Evolutionary conservation across 163 green algal species (phyloP), one percentile per base, ranked within the genome.

Genomic region (Trebouxiophyceae sp.): DNA sequence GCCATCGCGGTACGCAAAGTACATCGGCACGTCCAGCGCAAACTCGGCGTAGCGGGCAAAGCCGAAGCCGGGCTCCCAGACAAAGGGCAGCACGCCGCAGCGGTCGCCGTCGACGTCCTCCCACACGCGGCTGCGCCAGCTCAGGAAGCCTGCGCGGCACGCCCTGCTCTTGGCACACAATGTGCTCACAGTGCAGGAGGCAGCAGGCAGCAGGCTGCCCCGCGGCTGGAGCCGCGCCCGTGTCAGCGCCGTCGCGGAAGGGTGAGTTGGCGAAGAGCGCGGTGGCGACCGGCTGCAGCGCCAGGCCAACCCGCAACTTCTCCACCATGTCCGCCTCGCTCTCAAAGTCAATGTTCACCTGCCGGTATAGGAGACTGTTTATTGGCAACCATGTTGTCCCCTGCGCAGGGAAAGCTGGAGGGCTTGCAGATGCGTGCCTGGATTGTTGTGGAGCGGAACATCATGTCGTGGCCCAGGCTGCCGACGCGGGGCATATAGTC

Each of bases 341-440:
- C 69, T 95, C 86, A 79, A 95, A 99, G 79, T 99, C 93, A 47
- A 99, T 79, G 81, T 99, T 99, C 16, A 98, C 89, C 85, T 95
- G 84, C 60, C 39, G n/a, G n/a, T n/a, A n/a, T n/a, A n/a, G n/a
- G n/a, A n/a, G n/a, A n/a, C n/a, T n/a, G n/a, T n/a, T n/a, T n/a
- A n/a, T n/a, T n/a, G n/a, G n/a, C n/a, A n/a, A n/a, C n/a, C n/a
- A n/a, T n/a, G n/a, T n/a, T n/a, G n/a, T n/a, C n/a, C n/a, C n/a
- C n/a, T n/a, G n/a, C n/a, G n/a, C n/a, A n/a, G n/a, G n/a, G n/a
- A n/a, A n/a, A n/a, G n/a, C n/a, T n/a, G n/a, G n/a, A n/a, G n/a
- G n/a, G n/a, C n/a, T n/a, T n/a, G n/a, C 39, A 50, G 19, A 50
- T 50, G 12, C 46, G 7, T 26, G 86, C 84, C 84, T 98, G 93